phyloP scores from a whole-genome alignment of 495 filamentous ascomycete species.

The Penicillium turbatum region DNA sequence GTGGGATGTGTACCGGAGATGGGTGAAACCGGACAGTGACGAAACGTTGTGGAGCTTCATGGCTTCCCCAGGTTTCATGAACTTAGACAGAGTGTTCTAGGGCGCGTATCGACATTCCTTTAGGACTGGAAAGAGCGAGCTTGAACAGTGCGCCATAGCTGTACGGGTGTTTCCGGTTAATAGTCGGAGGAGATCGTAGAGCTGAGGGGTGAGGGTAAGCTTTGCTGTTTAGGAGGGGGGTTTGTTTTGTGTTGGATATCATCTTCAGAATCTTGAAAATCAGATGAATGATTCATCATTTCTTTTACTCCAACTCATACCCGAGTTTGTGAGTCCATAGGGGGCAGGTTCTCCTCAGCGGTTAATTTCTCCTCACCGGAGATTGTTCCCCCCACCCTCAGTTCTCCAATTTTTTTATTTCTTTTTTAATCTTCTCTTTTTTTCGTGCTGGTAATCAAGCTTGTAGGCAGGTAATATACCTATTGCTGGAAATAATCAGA shows the following conservation, averaged over 20 bases:
- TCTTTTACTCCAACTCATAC: no score
- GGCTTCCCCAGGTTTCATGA: conserved; percentile 5
- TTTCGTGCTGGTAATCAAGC: conserved; percentile 5
- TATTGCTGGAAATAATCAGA: neutral
- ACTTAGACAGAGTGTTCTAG: neutral
- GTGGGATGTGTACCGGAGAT: neutral
- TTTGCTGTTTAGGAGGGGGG: neutral
- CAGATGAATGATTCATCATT: neutral
- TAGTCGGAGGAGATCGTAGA: neutral
- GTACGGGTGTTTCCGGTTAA: conserved; percentile 2
- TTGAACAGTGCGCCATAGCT: neutral
- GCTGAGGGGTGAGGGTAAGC: neutral
- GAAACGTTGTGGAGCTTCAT: neutral
- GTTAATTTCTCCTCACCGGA: conserved; percentile 35
- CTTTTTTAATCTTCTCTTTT: neutral
- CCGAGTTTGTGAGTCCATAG: conserved; percentile 1
- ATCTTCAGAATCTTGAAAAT: neutral
- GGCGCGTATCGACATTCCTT: neutral
- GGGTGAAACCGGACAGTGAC: conserved; percentile 3
- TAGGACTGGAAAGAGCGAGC: neutral
- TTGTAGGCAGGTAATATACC: neutral
- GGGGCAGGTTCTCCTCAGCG: conserved; percentile 11
- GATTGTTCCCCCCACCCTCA: conserved; percentile 20
- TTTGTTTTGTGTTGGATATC: neutral
- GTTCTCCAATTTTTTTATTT: conserved; percentile 21